Evolutionary conservation across 2,329 filamentous ascomycete genomes (phyloP).

Genomic region (Colletotrichum lini): DNA sequence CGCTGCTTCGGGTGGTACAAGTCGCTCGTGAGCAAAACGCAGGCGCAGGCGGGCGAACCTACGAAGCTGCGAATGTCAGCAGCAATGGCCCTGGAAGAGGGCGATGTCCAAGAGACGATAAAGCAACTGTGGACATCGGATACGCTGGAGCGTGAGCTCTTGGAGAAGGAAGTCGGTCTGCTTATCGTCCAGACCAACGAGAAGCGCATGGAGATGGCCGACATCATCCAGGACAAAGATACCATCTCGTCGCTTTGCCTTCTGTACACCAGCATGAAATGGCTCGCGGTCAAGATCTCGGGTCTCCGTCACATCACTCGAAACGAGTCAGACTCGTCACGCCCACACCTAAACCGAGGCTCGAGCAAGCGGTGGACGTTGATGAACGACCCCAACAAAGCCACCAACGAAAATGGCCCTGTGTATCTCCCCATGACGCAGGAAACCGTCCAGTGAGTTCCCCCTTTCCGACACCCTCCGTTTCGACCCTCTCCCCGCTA

Average conservation of each 20-base stretch:
- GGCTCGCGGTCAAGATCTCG: constrained; percentile 88
- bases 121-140: constrained; percentile 74
- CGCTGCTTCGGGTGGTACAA: constrained; percentile 94
- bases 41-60: constrained; percentile 66
- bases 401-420: constrained; percentile 72
- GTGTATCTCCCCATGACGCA: constrained; percentile 90
- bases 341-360: constrained; percentile 65
- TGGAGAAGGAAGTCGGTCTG: constrained; percentile 74
- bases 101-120: constrained; percentile 80
- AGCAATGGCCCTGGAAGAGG: constrained; percentile 77
- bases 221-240: constrained; percentile 92
- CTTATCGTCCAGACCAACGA: constrained; percentile 72
- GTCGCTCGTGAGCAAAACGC: constrained; percentile 80
- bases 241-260: constrained; percentile 87
- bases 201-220: constrained; percentile 77
- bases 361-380: constrained; percentile 88
- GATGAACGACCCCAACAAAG: constrained; percentile 74
- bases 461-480: neutral
- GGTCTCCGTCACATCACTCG: constrained; percentile 86
- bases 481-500: constrained; percentile 41
- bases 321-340: constrained; percentile 77
- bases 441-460: constrained; percentile 82
- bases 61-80: constrained; percentile 79
- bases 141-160: constrained; percentile 67
- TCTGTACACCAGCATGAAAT: constrained; percentile 98